Base-by-base conservation (phyloP, 768 basidiomycete species). In the Crepidotus variabilis region DNA sequence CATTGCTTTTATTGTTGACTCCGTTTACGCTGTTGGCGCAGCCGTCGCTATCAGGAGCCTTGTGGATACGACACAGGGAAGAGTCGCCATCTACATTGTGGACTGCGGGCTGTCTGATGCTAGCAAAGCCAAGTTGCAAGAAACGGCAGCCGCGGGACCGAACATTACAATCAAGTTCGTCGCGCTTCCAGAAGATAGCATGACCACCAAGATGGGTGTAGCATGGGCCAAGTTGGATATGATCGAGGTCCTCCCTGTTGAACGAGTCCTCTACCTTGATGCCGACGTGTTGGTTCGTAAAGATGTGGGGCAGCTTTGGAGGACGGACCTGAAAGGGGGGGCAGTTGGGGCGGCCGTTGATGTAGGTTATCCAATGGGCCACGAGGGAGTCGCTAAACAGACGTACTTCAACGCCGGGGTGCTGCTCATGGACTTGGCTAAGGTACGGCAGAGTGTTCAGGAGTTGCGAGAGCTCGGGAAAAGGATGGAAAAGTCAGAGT, bases 381-480 rank as follows among this genome's bases (percentile, higher is more conserved):
- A 82, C 60, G 64, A 66, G 1, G 69, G 57, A 3, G 45, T 72
- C n/a, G 62, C 66, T 7, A 51, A 57, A 22, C 61, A 56, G 0
- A 68, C 70, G 7, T 83, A 83, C 59, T 84, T 84, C 71, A 85
- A 84, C 45, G 78, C 80, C 0, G 82, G 83, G 0, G 80, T 85
- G 10, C 59, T 85, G 53, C 65, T 84, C 9, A 57, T 84, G 57
- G 77, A 84, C 66, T 68, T 84, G 34, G 66, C 78, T 0, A 68
- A 67, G 35, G 63, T 73, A 9, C 70, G 82, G 13, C 36, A 33
- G 18, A 54, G 50, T 2, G 21, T 71, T 2, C 48, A 43, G 3
- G 67, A 63, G 1, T 67, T 82, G 43, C 55, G 62, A 21, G 55
- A 52, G 18, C 32, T 68, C 28, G 71, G 64, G 14, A 48, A 36